phyloP scores from a whole-genome alignment of 2,329 filamentous ascomycete genomes.

The Aspergillus alliaceus region DNA sequence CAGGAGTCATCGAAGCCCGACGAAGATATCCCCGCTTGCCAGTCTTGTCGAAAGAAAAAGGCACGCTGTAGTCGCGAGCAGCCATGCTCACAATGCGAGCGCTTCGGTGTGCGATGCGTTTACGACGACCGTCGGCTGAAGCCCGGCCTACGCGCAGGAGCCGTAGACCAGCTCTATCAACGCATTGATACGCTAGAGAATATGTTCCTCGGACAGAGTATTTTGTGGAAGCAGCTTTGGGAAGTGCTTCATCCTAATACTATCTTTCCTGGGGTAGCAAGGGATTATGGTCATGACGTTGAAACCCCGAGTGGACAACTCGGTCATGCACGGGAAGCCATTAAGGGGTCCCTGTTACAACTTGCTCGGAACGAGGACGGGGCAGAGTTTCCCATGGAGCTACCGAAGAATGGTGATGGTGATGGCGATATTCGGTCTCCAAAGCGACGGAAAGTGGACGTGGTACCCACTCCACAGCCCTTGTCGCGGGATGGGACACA shows the following conservation, averaged over 20 bases:
- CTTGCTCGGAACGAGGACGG: not conserved
- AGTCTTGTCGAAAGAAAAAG: slow-evolving; percentile 48
- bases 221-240: slow-evolving; percentile 22
- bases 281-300: not conserved
- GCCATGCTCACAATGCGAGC: slow-evolving; percentile 45
- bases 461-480: not conserved
- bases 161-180: slow-evolving; percentile 32
- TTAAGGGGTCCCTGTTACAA: not conserved
- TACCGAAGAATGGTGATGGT: not conserved
- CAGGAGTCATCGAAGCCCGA: not conserved
- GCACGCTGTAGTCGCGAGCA: slow-evolving; percentile 46
- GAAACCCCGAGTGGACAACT: not conserved
- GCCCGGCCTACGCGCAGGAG: slow-evolving; percentile 33
- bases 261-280: not conserved
- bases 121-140: slow-evolving; percentile 33
- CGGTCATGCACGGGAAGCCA: not conserved
- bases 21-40: slow-evolving; percentile 30
- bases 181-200: slow-evolving; percentile 28
- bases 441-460: not conserved
- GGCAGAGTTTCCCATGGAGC: too few species aligned
- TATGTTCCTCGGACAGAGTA: slow-evolving; percentile 21
- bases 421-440: not conserved
- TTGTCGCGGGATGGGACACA: not conserved
- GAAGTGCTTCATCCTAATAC: slow-evolving; percentile 2
- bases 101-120: slow-evolving; percentile 32